Base-by-base conservation (phyloP, 495 filamentous ascomycete species). In the Lindgomyces ingoldianus region DNA sequence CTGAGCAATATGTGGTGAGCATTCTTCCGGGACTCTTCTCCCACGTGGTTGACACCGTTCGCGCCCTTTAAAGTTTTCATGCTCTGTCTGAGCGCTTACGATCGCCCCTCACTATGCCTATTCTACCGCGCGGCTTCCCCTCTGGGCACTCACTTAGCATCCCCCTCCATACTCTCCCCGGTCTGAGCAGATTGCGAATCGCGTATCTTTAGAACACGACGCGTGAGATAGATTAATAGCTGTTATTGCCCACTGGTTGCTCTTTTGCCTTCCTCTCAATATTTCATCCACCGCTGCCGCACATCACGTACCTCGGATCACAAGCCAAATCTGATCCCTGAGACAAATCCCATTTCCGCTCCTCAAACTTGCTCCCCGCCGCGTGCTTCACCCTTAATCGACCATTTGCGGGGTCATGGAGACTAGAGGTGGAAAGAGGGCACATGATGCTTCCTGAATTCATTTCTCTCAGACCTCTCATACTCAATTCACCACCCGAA, bases 171-270 rank as follows among this genome's bases (percentile, higher is more conserved):
- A 39, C 33, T 39, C 6, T 39, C 14, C 44, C 25, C 59, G 49
- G 30, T 24, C 26, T 21, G 44, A 22, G 53, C 60, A 49, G 44
- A 56, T 56, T 51, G 25, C 36, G 50, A 11, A 21, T 39, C 24
- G 44, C 11, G 51, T 49, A 63, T 36, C 24, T 19, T 41, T 58
- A 53, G 53, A 42, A 50, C 29, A 19, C 12, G 9, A 1, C 62
- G 62, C 62, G 62, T 56, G 62, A 64, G 62, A 64, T 64, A 52
- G 55, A 65, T 60, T 60, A 56, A 62, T 22, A 47, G 21, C 50
- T 56, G 41, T n/a, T 39, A 2, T 53, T 29, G 6, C 39, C 49
- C 50, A n/a, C 26, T 18, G 29, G 25, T 24, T 21, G 24, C 24
- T 36, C 14, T 22, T 16, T 18, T 39, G 8, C 29, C 19, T 48